These are phyloP conservation scores for Oryza glumipatula DNA, from an alignment of 176 grass and related monocot genomes.

Conservation along the genomic window DNA sequence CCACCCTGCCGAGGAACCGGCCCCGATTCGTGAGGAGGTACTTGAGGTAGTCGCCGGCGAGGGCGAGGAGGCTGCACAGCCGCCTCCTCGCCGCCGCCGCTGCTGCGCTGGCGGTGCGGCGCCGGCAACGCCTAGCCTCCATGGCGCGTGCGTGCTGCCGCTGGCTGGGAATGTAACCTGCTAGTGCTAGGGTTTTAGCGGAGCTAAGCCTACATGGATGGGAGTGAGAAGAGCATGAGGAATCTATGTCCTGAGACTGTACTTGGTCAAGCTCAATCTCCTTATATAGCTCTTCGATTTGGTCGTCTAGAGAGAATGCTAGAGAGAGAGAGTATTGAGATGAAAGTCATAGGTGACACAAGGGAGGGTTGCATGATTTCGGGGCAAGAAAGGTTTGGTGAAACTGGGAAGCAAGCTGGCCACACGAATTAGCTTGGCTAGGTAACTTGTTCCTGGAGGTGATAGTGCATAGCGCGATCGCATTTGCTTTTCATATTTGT, in stretches of 20 bases:
- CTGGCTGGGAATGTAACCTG: neutral
- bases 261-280: conserved; percentile 18
- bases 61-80: conserved; percentile 30
- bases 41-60: conserved; percentile 55
- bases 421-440: neutral
- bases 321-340: conserved; percentile 15
- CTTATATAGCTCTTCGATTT: conserved; percentile 35
- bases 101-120: neutral
- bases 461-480: conserved; percentile 3
- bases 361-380: conserved; percentile 50
- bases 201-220: neutral
- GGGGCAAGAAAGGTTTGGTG: conserved; percentile 54
- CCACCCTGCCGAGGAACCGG: conserved; percentile 47
- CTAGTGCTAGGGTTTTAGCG: conserved; percentile 38
- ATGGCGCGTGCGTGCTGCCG: neutral
- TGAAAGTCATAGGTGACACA: conserved; percentile 39
- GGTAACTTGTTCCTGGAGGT: conserved; percentile 27
- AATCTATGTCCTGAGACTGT: conserved; percentile 35
- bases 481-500: neutral
- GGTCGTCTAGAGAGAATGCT: neutral
- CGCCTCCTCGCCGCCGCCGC: conserved; percentile 12
- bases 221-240: neutral
- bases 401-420: conserved; percentile 48
- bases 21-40: conserved; percentile 56
- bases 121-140: conserved; percentile 26